Base-by-base conservation (phyloP, 2,329 filamentous ascomycete genomes). In the Exserohilum rostratum region DNA sequence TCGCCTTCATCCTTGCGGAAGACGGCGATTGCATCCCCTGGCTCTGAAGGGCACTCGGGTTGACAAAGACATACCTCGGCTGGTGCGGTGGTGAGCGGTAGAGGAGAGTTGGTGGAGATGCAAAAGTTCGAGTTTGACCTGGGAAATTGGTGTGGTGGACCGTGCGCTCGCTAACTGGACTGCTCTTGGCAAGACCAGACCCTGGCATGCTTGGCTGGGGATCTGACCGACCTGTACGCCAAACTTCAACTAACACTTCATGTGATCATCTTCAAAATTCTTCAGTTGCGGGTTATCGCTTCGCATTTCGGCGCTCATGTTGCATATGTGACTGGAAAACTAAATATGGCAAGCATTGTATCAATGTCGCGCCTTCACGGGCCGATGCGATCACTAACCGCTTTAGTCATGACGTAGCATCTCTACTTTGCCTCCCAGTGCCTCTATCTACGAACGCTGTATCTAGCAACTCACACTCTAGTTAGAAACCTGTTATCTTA, bases 31-130 rank as follows among this genome's bases (percentile, higher is more conserved):
- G 77, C 78, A 73, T 73, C 68, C 68, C 75, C 72, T 61, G 79
- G 80, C 80, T 79, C 79, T 79, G 79, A 81, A 80, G 78, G 77
- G 78, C 78, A 79, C 76, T 78, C 71, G 68, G 66, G 53, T 45
- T 64, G 60, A 44, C 45, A 45, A 46, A 44, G 50, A 74, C 74
- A 74, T 76, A 76, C 74, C 74, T 76, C 71, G 64, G 66, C 44
- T 62, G 60, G 59, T 62, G 62, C 63, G 56, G 52, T 63, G 62
- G 65, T 61, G 64, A 62, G 44, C 48, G 61, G 55, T 55, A 55
- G 64, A 50, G 55, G 46, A 46, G 61, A 35, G 47, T n/a, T 60
- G 53, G 57, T 54, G 40, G 46, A 48, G 48, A 51, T 54, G 54
- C 56, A 65, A 64, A 67, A 68, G 63, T 70, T 69, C 62, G 65